Conservation (phyloP, 768 basidiomycete species). For the Trametes gibbosa region DNA sequence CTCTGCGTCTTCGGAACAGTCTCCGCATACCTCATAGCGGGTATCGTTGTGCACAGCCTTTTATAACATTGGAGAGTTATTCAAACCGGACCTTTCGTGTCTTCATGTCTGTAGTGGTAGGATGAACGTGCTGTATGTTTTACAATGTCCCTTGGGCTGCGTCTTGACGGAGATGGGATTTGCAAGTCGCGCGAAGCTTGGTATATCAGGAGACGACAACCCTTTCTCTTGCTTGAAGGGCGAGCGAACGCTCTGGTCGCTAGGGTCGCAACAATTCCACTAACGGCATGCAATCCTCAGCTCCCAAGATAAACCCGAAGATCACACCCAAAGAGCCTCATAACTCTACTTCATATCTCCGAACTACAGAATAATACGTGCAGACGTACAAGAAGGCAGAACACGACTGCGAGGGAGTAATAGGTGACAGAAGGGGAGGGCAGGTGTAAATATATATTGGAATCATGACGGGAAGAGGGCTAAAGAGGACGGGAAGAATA, state of each 20-base stretch:
- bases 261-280: neutral
- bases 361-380: neutral
- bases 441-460: neutral
- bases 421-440: constrained; percentile 3
- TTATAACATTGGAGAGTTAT: neutral
- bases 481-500: neutral
- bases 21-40: neutral
- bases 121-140: constrained; percentile 4
- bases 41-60: neutral
- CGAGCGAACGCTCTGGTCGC: no score
- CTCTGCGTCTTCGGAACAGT: constrained; percentile 16
- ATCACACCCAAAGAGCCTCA: neutral
- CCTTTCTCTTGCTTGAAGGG: no score
- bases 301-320: neutral
- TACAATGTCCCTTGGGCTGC: neutral
- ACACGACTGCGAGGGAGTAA: neutral
- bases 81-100: neutral
- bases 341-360: constrained; percentile 8
- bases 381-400: constrained; percentile 1
- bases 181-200: no score
- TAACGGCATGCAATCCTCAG: neutral
- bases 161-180: no score
- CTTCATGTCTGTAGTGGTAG: constrained; percentile 3
- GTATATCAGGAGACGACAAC: no score
- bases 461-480: neutral